phyloP scores from a whole-genome alignment of 1,139 yeast genomes.

The Kluyveromyces sp. region DNA sequence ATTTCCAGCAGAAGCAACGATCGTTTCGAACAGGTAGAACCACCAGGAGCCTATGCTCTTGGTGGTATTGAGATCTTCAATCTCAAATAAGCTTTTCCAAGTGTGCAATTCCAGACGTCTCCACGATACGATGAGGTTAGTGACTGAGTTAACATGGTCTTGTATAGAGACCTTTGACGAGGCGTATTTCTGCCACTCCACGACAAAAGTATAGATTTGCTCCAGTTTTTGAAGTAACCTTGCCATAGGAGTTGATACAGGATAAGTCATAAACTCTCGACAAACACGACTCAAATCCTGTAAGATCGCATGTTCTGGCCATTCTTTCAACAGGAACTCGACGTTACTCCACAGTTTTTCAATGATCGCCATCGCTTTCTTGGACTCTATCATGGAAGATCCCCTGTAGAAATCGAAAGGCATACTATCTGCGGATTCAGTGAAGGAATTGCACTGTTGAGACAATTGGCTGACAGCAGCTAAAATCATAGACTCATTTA shows the following conservation, averaged over 20 bases:
- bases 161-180: constrained; percentile 65
- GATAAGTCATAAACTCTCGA: constrained; percentile 55
- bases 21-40: constrained; percentile 79
- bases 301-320: constrained; percentile 96
- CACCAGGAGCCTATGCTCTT: constrained; percentile 72
- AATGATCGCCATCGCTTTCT: constrained; percentile 49
- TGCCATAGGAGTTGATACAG: constrained; percentile 68
- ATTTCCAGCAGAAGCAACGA: constrained; percentile 34
- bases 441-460: constrained; percentile 28
- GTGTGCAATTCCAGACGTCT: constrained; percentile 77
- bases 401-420: constrained; percentile 63
- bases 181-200: constrained; percentile 95
- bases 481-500: constrained; percentile 37
- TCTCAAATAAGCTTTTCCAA: constrained; percentile 70
- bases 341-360: constrained; percentile 44
- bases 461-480: constrained; percentile 40
- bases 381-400: constrained; percentile 54
- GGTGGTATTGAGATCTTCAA: constrained; percentile 53
- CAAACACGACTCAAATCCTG: constrained; percentile 61
- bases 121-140: constrained; percentile 78
- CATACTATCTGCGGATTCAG: constrained; percentile 14
- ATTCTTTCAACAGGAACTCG: constrained; percentile 48
- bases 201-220: constrained; percentile 70
- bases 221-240: constrained; percentile 76
- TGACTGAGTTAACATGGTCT: constrained; percentile 48